These are phyloP conservation scores for Bryum argenteum DNA, from an alignment of 225 moss, liverwort and hornwort genomes.

Conservation along the genomic window DNA sequence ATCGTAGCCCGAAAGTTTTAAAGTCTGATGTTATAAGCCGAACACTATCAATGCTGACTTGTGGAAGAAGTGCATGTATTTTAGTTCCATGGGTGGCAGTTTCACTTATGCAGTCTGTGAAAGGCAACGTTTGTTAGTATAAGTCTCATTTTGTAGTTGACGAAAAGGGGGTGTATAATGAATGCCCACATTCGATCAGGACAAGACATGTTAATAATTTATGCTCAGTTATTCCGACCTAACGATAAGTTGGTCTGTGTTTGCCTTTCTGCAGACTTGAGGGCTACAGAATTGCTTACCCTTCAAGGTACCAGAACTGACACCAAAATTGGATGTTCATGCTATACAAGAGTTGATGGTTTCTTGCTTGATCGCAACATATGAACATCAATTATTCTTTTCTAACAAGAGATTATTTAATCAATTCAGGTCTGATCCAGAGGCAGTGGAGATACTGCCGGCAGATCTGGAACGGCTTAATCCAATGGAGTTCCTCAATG, in stretches of 20 bases:
- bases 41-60: conserved; percentile 15
- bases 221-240: conserved; percentile 5
- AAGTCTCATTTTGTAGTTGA: conserved; percentile 13
- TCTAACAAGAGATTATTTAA: conserved; percentile 24
- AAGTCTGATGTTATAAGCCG: conserved; percentile 1
- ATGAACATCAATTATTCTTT: background rate
- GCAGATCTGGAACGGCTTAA: conserved; percentile 68
- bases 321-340: conserved; percentile 4
- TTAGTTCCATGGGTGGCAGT: conserved; percentile 22
- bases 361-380: conserved; percentile 12
- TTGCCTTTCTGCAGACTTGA: conserved; percentile 51
- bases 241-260: conserved; percentile 22
- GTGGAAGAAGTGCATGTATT: conserved; percentile 18
- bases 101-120: conserved; percentile 22
- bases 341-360: conserved; percentile 21
- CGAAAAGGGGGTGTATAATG: conserved; percentile 4
- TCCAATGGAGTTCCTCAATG: conserved; percentile 93
- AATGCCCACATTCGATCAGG: conserved; percentile 1
- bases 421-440: conserved; percentile 72
- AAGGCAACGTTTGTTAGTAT: conserved; percentile 29
- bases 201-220: background rate
- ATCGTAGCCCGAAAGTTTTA: conserved; percentile 16
- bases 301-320: conserved; percentile 60
- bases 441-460: conserved; percentile 79
- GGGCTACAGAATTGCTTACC: conserved; percentile 75